Conservation (phyloP, 345 rosid genomes). For the Salix brachista region DNA sequence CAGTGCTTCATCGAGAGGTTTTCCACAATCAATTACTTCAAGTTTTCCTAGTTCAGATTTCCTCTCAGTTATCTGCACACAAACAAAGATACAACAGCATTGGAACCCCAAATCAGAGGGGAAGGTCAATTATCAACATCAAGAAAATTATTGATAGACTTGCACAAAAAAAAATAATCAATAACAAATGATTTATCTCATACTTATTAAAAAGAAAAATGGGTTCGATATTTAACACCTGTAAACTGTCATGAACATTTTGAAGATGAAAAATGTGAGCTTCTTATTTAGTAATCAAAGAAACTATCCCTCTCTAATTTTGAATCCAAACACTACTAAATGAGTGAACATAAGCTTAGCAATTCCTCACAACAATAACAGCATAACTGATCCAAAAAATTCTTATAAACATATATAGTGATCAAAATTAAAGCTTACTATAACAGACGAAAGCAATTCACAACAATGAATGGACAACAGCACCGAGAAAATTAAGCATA, state of each 20-base stretch:
- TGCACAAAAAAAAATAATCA: neutral
- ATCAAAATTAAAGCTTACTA: neutral
- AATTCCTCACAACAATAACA: neutral
- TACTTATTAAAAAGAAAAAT: neutral
- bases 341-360: neutral
- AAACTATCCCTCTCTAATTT: conserved; percentile 1
- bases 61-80: conserved; percentile 65
- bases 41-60: conserved; percentile 74
- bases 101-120: neutral
- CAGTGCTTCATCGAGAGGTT: conserved; percentile 86
- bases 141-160: neutral
- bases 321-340: neutral
- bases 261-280: neutral
- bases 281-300: neutral
- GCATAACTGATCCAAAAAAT: neutral
- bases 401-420: neutral
- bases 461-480: no score
- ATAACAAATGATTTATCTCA: neutral
- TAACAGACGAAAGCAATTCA: neutral
- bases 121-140: neutral
- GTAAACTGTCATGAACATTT: neutral
- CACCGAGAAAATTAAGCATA: neutral
- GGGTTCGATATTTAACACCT: neutral
- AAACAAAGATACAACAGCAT: neutral
- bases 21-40: conserved; percentile 86